These are phyloP conservation scores for rapeseed (Brassica napus) DNA, from an alignment of 345 rosid genomes.

Conservation along the genomic window DNA sequence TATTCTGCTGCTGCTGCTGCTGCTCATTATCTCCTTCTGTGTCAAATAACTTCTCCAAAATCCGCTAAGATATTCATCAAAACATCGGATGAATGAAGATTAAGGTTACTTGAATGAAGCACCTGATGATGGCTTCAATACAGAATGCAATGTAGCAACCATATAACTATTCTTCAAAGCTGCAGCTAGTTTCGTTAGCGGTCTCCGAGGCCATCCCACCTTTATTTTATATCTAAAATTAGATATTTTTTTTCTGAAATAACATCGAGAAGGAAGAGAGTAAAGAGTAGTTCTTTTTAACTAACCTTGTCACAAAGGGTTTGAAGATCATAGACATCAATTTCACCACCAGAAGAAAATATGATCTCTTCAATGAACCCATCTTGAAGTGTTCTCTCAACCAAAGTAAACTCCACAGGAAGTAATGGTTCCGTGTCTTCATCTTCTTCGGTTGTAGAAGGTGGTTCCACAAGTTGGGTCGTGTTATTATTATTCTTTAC, in stretches of 20 bases:
- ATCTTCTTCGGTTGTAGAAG: constrained; percentile 40
- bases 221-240: neutral
- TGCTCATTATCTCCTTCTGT: constrained; percentile 67
- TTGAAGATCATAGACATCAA: constrained; percentile 92
- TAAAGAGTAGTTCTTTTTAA: neutral
- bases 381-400: constrained; percentile 63
- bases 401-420: constrained; percentile 74
- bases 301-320: constrained; percentile 84
- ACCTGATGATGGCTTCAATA: constrained; percentile 61
- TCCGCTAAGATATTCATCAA: constrained; percentile 86
- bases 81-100: constrained; percentile 29
- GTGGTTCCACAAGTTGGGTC: constrained; percentile 70
- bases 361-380: constrained; percentile 76
- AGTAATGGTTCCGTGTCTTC: constrained; percentile 62
- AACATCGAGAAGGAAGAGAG: neutral
- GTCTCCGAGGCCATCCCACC: constrained; percentile 94
- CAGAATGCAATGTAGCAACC: constrained; percentile 87
- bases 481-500: constrained; percentile 56
- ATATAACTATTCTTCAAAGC: constrained; percentile 94
- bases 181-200: constrained; percentile 74
- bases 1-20: constrained; percentile 10
- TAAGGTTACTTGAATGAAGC: constrained; percentile 22
- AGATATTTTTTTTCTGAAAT: too few species aligned
- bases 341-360: constrained; percentile 87
- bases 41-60: constrained; percentile 90